Evolutionary conservation across 1,284 basidiomycete genomes (phyloP).

Genomic region (Moniliophthora roreri): DNA sequence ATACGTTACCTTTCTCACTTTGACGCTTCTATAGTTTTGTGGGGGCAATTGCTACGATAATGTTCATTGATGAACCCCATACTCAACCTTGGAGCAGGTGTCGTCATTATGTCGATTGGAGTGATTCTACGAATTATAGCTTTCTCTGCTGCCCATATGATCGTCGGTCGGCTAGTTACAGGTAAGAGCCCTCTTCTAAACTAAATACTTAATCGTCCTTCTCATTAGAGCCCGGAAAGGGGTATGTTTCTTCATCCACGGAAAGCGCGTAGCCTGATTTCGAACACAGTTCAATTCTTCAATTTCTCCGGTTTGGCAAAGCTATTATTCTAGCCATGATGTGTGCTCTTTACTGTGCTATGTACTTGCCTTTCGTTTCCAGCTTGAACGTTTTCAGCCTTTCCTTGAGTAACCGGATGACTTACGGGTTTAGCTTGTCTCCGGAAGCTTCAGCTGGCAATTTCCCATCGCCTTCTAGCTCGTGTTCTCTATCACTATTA

Average conservation of each 20-base stretch:
- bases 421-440: slow-evolving; percentile 47
- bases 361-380: not conserved
- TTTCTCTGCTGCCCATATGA: slow-evolving; percentile 48
- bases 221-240: slow-evolving; percentile 39
- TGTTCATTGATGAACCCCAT: slow-evolving; percentile 29
- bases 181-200: slow-evolving; percentile 27
- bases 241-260: slow-evolving; percentile 37
- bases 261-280: not conserved
- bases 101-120: slow-evolving; percentile 52
- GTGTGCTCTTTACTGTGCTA: slow-evolving; percentile 29
- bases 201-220: not conserved
- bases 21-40: not conserved
- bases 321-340: slow-evolving; percentile 73
- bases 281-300: slow-evolving; percentile 41
- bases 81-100: slow-evolving; percentile 28
- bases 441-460: slow-evolving; percentile 56
- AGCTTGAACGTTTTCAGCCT: slow-evolving; percentile 50
- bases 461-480: slow-evolving; percentile 73
- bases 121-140: slow-evolving; percentile 48
- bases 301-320: slow-evolving; percentile 64
- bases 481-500: slow-evolving; percentile 60
- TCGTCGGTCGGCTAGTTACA: slow-evolving; percentile 48
- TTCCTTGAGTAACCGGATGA: slow-evolving; percentile 47
- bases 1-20: not conserved
- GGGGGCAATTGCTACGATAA: slow-evolving; percentile 48